Percentiles rank a stretch among this genome's conserved stretches.
phyloP scores from a whole-genome alignment of 208 protist species.

The Leishmania braziliensis region DNA sequence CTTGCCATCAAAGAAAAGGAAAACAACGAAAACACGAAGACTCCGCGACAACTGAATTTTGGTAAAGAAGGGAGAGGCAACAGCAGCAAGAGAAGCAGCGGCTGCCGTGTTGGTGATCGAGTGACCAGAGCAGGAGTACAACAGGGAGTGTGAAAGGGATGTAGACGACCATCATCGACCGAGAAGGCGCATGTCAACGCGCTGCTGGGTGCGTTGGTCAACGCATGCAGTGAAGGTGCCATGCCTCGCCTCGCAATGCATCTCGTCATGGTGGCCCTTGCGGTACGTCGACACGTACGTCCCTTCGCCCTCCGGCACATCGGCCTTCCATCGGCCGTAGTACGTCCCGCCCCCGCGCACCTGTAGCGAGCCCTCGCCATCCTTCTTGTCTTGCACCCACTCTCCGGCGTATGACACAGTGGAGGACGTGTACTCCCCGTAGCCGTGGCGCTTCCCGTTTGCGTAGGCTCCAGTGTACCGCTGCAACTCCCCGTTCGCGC shows the following conservation, averaged over 20 bases:
- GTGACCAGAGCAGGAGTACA: background rate
- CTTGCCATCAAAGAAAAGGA: background rate
- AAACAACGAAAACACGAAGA: background rate
- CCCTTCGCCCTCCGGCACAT: constrained; percentile 63
- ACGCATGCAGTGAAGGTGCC: constrained; percentile 24
- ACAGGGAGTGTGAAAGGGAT: background rate
- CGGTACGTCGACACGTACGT: constrained; percentile 23
- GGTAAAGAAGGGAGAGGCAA: too few species aligned
- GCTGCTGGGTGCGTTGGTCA: constrained; percentile 15
- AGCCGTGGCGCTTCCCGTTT: constrained; percentile 66
- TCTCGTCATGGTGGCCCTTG: constrained; percentile 10
- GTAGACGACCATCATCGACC: constrained; percentile 11
- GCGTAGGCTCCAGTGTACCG: constrained; percentile 71
- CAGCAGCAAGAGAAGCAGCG: background rate
- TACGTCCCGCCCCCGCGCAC: constrained; percentile 39
- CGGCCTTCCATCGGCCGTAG: constrained; percentile 55
- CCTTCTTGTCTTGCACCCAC: constrained; percentile 71
- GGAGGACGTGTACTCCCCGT: constrained; percentile 56
- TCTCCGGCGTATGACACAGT: constrained; percentile 72
- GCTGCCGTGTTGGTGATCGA: background rate
- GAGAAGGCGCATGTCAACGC: constrained; percentile 22
- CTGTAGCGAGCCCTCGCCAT: constrained; percentile 67
- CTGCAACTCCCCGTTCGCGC: constrained; percentile 18
- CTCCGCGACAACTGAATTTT: background rate
- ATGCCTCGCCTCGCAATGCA: constrained; percentile 26